These are phyloP conservation scores for Guyanaporus albipodus DNA, from an alignment of 768 basidiomycete species.

Conservation along the genomic window DNA sequence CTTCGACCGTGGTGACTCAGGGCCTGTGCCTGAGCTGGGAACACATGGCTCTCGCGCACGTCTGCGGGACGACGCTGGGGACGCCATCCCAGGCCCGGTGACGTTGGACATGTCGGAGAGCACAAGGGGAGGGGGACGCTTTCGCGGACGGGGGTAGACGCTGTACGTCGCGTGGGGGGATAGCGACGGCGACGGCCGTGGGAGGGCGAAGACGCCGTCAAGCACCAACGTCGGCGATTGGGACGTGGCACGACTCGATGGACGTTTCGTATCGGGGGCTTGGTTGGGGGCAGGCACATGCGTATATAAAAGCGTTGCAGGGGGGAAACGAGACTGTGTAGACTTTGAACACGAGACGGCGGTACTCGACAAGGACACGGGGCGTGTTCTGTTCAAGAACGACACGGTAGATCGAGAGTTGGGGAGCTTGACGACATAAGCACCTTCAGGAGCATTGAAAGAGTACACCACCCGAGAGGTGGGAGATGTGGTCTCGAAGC, in stretches of 20 bases:
- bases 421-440: slow-evolving; percentile 19
- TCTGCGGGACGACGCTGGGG: too few relatives aligned
- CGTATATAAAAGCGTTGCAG: neutral
- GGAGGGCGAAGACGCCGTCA: slow-evolving; percentile 22
- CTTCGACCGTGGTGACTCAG: slow-evolving; percentile 20
- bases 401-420: neutral
- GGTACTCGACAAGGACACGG: neutral
- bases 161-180: neutral
- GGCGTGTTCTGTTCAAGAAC: neutral
- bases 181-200: neutral
- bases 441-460: neutral
- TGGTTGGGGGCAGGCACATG: neutral
- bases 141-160: slow-evolving; percentile 3
- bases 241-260: neutral
- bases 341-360: neutral
- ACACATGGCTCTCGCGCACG: too few relatives aligned
- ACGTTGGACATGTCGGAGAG: neutral
- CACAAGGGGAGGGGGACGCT: too few relatives aligned
- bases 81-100: too few relatives aligned
- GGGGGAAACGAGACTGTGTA: neutral
- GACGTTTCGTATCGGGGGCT: neutral
- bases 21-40: too few relatives aligned
- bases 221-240: slow-evolving; percentile 18
- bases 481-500: neutral
- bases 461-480: slow-evolving; percentile 3